Conservation (phyloP, 75 land plant species). For the Sequoia sempervirens region DNA sequence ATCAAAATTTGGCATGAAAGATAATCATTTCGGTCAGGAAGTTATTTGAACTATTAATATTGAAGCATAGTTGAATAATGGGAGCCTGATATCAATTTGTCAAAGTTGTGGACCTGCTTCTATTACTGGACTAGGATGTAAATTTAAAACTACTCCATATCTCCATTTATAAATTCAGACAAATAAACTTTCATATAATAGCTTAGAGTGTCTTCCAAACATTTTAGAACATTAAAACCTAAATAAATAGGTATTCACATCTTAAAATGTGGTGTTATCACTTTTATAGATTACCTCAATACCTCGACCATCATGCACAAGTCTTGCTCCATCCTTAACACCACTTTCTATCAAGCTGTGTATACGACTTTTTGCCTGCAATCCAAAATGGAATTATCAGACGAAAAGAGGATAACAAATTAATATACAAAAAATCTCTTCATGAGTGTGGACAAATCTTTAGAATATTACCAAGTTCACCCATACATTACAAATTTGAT, state of each 20-base stretch:
- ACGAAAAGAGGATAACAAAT: background rate
- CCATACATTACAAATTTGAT: background rate
- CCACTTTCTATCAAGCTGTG: constrained; percentile 71
- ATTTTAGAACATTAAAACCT: background rate
- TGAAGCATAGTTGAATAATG: background rate
- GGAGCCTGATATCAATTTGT: background rate
- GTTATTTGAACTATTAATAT: background rate
- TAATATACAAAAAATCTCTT: background rate
- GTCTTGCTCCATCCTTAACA: constrained; percentile 72
- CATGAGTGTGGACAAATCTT: background rate
- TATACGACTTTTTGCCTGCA: constrained; percentile 85
- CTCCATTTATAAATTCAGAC: background rate
- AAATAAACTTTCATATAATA: background rate
- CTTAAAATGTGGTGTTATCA: background rate
- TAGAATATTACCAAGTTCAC: background rate
- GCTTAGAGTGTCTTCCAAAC: background rate
- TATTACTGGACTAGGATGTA: background rate
- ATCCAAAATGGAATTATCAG: background rate
- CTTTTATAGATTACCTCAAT: constrained; percentile 42
- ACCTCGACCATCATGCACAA: constrained; percentile 85
- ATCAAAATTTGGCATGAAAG: background rate
- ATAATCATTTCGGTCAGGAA: background rate
- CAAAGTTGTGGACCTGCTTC: background rate
- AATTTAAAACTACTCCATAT: background rate
- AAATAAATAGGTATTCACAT: background rate